Base-by-base conservation (phyloP, 306 rosid genomes). In the Citrullus amarus region DNA sequence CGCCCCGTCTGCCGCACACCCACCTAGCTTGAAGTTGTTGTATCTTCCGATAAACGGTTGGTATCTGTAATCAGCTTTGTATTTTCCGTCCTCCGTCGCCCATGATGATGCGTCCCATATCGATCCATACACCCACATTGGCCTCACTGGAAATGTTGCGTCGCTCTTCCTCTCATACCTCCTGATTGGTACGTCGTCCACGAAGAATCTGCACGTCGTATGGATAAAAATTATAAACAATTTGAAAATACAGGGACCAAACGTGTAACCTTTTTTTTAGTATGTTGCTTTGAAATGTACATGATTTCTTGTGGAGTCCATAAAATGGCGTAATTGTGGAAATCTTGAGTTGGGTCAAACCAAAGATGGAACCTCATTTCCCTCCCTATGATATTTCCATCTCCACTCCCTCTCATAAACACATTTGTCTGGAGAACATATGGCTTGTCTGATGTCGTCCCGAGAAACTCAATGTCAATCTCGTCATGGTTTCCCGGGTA, bases 31-130 rank as follows among this genome's bases (percentile, higher is more conserved):
- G 91, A 95, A 95, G 78, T 86, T 83, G 58, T 25, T 85, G 87
- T 95, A 95, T 78, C 79, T 83, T 39, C 93, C 93, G 28, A 88
- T 72, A 68, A 95, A 95, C 48, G 99, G 99, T 77, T 95, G 93
- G 85, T 87, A 90, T 4, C 46, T 82, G 78, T 95, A 95, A 73
- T 95, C 89, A 17, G 97, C 97, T 61, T 87, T 92, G 93, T 92
- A 91, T 81, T 90, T 95, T 54, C 97, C 99, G 53, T 86, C 85
- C 79, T 92, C 97, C 11, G 98, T 92, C 1, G 99, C 98, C 99
- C 99, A 95, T 3, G 91, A 55, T n/a, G 97, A 95, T 13, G 99
- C 99, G 69, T 92, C 99, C 99, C 99, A 92, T 79, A 92, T 90
- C 14, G 98, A 91, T 44, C 98, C 99, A 58, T 91, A 95, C 48